phyloP scores from a whole-genome alignment of 2,329 filamentous ascomycete genomes.

The Pseudocercospora pini-densiflorae region DNA sequence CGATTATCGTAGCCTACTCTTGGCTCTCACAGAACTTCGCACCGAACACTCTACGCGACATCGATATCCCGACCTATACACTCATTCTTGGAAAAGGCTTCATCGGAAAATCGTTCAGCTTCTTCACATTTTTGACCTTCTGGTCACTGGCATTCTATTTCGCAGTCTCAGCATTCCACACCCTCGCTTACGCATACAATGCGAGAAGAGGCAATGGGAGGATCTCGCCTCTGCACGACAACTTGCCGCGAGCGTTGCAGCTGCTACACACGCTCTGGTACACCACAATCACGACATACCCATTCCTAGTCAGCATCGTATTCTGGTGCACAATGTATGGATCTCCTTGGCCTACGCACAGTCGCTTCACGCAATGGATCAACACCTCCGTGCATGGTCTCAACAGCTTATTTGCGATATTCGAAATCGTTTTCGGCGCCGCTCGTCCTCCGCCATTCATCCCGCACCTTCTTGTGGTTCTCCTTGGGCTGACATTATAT shows the following conservation, averaged over 20 bases:
- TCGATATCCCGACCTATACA: slow-evolving; percentile 18
- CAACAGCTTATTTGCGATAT: slow-evolving; percentile 22
- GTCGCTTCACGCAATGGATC: slow-evolving; percentile 20
- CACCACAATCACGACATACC: slow-evolving; percentile 13
- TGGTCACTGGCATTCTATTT: slow-evolving; percentile 26
- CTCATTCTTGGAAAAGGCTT: slow-evolving; percentile 14
- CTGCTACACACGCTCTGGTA: slow-evolving; percentile 17
- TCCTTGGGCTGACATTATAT: slow-evolving; percentile 17
- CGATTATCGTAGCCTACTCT: slow-evolving; percentile 22
- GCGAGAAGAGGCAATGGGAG: neutral
- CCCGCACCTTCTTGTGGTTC: slow-evolving; percentile 13
- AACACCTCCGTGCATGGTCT: slow-evolving; percentile 25
- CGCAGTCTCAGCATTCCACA: slow-evolving; percentile 20
- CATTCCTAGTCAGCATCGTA: slow-evolving; percentile 16
- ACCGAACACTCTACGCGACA: slow-evolving; percentile 11
- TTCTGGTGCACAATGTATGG: slow-evolving; percentile 24
- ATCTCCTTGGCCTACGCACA: slow-evolving; percentile 9
- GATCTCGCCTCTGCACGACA: slow-evolving; percentile 9
- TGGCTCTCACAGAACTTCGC: slow-evolving; percentile 19
- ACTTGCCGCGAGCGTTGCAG: slow-evolving; percentile 12
- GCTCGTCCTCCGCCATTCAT: slow-evolving; percentile 17
- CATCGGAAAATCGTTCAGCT: slow-evolving; percentile 25
- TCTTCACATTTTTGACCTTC: slow-evolving; percentile 24
- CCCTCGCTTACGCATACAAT: slow-evolving; percentile 14
- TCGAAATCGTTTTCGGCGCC: slow-evolving; percentile 17